A percentile compares a stretch with the other conserved stretches of the same genome.
Conservation (phyloP, 164 flowering plant genomes). For the Chloranthus sessilifolius region DNA sequence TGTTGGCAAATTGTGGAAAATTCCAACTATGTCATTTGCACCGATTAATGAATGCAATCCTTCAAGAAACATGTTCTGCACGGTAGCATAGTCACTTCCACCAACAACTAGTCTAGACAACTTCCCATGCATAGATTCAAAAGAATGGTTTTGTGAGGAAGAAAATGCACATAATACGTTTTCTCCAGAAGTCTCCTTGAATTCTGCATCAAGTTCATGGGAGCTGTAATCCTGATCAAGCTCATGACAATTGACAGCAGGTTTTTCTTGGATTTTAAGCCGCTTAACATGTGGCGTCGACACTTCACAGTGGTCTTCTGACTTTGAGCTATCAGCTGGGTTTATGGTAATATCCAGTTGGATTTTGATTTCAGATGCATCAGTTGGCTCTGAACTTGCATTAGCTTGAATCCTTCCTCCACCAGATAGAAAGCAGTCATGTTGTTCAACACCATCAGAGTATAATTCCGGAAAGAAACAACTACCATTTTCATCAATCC, state of each 20-base stretch:
- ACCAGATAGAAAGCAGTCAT: constrained; percentile 17
- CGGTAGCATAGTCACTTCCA: constrained; percentile 14
- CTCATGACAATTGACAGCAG: constrained; percentile 15
- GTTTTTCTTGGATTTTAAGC: constrained; percentile 26
- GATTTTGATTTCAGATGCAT: constrained; percentile 49
- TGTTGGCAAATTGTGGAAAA: constrained; percentile 19
- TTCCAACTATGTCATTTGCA: constrained; percentile 36
- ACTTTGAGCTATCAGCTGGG: constrained; percentile 26
- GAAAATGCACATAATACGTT: constrained; percentile 14
- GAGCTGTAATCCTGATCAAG: constrained; percentile 28
- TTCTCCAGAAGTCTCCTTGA: constrained; percentile 26
- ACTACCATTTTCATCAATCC: constrained; percentile 77
- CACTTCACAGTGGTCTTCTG: constrained; percentile 55
- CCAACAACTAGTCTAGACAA: constrained; percentile 17
- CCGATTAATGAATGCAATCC: constrained; percentile 29
- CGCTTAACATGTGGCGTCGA: constrained; percentile 39
- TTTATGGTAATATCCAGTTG: constrained; percentile 66
- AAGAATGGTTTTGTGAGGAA: constrained; percentile 4
- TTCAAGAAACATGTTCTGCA: constrained; percentile 31
- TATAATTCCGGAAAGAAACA: constrained; percentile 77
- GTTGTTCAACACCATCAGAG: constrained; percentile 21
- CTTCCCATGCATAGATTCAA: constrained; percentile 10
- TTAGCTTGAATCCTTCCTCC: constrained; percentile 15
- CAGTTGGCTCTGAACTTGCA: constrained; percentile 24
- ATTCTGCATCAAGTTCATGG: constrained; percentile 16